Evolutionary conservation across 2,329 filamentous ascomycete species (phyloP).

Genomic region (Arthroderma sp.): DNA sequence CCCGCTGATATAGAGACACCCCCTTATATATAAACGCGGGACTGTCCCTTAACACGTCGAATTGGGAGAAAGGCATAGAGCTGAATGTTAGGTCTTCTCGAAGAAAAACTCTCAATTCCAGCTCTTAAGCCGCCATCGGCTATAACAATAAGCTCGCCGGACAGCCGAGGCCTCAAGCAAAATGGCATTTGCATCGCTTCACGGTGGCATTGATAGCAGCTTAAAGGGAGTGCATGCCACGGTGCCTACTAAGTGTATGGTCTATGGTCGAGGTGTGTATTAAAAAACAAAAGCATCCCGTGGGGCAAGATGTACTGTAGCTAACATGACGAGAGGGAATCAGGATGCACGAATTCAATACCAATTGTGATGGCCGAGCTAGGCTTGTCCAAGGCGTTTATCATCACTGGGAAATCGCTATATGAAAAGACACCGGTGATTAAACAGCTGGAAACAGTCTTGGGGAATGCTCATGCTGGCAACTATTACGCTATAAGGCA

Average conservation of each 20-base stretch:
- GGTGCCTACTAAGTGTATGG: conserved; percentile 9
- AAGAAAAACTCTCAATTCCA: too few species aligned
- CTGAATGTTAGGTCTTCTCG: too few species aligned
- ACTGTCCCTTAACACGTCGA: too few species aligned
- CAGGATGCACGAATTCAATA: conserved; percentile 8
- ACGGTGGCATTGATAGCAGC: conserved; percentile 6
- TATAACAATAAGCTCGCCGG: too few species aligned
- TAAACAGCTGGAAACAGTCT: conserved; percentile 4
- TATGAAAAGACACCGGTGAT: conserved; percentile 10
- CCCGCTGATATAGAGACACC: too few species aligned
- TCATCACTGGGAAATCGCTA: conserved; percentile 9
- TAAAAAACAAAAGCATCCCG: neutral
- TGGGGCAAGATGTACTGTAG: neutral
- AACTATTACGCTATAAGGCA: conserved; percentile 9
- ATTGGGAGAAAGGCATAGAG: too few species aligned
- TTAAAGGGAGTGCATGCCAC: conserved; percentile 6
- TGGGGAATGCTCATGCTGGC: conserved; percentile 5
- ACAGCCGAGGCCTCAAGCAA: neutral
- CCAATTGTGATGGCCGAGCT: conserved; percentile 6
- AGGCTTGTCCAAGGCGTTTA: conserved; percentile 8
- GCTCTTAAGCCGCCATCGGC: too few species aligned
- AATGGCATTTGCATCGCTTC: conserved; percentile 1
- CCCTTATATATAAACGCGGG: too few species aligned
- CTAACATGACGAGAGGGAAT: neutral
- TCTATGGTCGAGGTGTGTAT: conserved; percentile 9